A percentile compares a stretch with the other conserved stretches of the same genome.
These are phyloP conservation scores for Rhodotorula paludigena DNA, from an alignment of 768 basidiomycete species.

Conservation along the genomic window DNA sequence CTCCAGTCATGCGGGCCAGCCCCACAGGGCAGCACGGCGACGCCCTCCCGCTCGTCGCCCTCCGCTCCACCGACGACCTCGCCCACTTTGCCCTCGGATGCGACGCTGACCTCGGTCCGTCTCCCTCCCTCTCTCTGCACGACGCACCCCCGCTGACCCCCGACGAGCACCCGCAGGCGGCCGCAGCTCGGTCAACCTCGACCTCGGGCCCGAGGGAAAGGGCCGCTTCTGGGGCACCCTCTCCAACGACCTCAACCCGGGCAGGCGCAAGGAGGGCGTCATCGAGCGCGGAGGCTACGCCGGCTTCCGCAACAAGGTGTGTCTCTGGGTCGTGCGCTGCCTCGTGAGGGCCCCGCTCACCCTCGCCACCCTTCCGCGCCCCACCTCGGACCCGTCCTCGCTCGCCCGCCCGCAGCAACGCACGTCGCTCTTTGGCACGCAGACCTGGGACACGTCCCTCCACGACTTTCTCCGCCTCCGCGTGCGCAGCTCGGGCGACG, in stretches of 20 bases:
- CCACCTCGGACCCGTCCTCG: neutral
- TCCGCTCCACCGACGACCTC: conserved; percentile 60
- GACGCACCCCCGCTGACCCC: neutral
- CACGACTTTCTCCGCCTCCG: conserved; percentile 77
- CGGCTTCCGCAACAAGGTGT: conserved; percentile 78
- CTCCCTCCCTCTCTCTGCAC: neutral
- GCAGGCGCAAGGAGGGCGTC: conserved; percentile 39
- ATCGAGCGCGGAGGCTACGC: conserved; percentile 71
- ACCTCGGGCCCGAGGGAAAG: conserved; percentile 58
- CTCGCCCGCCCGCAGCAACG: conserved; percentile 53
- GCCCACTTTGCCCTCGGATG: conserved; percentile 69
- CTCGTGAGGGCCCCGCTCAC: neutral
- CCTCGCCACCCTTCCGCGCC: neutral
- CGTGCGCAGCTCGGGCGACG: conserved; percentile 55
- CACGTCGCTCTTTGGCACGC: conserved; percentile 78
- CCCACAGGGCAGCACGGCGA: conserved; percentile 13
- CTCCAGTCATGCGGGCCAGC: conserved; percentile 37
- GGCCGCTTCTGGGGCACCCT: conserved; percentile 74
- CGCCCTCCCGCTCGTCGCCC: conserved; percentile 55
- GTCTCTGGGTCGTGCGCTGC: conserved; percentile 11
- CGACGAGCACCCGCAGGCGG: conserved; percentile 15
- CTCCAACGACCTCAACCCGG: conserved; percentile 56
- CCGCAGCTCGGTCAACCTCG: conserved; percentile 69
- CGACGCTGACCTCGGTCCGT: conserved; percentile 81
- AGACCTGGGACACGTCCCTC: conserved; percentile 74